Conservation (phyloP, 441 rosid species). For the Gossypium schwendimanii region DNA sequence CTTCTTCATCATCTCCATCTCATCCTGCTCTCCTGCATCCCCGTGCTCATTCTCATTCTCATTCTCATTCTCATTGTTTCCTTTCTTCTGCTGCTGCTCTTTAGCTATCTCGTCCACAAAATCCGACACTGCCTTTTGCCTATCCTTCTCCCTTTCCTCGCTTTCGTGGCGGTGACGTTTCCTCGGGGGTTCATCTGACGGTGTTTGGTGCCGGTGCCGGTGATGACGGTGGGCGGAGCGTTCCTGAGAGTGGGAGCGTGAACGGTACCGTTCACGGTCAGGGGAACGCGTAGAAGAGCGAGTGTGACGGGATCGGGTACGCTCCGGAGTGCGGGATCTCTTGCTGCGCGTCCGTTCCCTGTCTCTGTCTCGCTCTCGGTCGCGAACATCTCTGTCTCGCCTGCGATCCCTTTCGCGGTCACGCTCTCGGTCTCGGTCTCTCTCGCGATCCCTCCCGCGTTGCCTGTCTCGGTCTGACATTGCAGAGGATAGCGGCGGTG, state of each 20-base stretch:
- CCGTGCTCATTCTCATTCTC: constrained; percentile 36
- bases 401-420: constrained; percentile 39
- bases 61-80: constrained; percentile 6
- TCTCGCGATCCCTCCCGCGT: constrained; percentile 36
- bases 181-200: constrained; percentile 56
- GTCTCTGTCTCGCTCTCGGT: constrained; percentile 25
- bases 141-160: constrained; percentile 45
- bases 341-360: constrained; percentile 41
- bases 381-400: constrained; percentile 30
- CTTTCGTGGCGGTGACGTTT: constrained; percentile 58
- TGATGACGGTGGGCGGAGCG: constrained; percentile 52
- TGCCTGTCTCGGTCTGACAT: constrained; percentile 51
- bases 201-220: constrained; percentile 45
- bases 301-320: constrained; percentile 29
- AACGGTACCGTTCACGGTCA: constrained; percentile 38
- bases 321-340: constrained; percentile 56
- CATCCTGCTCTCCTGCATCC: constrained; percentile 40
- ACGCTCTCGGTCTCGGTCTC: constrained; percentile 32
- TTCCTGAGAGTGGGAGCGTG: constrained; percentile 53
- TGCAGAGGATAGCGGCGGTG: neutral
- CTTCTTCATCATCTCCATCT: constrained; percentile 87
- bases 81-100: constrained; percentile 42
- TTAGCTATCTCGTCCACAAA: constrained; percentile 51
- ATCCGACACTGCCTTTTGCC: constrained; percentile 47
- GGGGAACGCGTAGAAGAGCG: constrained; percentile 43